Evolutionary conservation across 768 basidiomycete genomes (phyloP), one percentile per base, ranked within the genome.

Genomic region (Ramaria sp.): DNA sequence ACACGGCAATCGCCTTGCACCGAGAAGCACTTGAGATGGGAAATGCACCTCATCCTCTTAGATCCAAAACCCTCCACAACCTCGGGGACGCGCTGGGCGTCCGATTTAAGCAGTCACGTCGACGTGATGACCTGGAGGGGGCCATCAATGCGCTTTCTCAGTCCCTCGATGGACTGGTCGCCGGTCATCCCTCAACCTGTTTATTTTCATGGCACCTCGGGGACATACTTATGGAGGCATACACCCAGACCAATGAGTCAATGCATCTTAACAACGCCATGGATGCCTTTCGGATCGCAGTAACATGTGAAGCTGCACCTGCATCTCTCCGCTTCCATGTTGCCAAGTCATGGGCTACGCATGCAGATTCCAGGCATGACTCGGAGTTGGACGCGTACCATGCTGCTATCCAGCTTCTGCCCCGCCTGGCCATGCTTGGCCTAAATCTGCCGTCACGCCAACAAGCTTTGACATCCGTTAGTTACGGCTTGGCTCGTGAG

Each of bases 301-400:
- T 22, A 19, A 2, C n/a, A 19, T 43, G 34, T 10, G 34, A 37
- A 10, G 34, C 34, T 37, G 34, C 34, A 37, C 9, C 34, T 37
- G 9, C 34, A 1, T 13, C 13, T 10, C 2, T 3, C 2, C 42
- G 42, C n/a, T 17, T 43, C 42, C 9, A 19, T 2, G 11, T 10
- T 19, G 42, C 42, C n/a, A 43, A 19, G 17, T 43, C 7, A 9
- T 43, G 42, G 42, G 20, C 42, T 6, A 22, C 13, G 4, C 17
- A 12, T 19, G 42, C 42, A n/a, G 42, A 43, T 62, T n/a, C 42
- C 19, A 39, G 60, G 64, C 68, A 67, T 48, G 58, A 55, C 2
- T 69, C 67, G 5, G 70, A 64, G 3, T 48, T 71, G 19, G 68
- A 68, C 20, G 61, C 65, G 7, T 68, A 70, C 55, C 63, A 62